Conservation (phyloP, 176 grass and related monocot species). For the Carex parvula region DNA sequence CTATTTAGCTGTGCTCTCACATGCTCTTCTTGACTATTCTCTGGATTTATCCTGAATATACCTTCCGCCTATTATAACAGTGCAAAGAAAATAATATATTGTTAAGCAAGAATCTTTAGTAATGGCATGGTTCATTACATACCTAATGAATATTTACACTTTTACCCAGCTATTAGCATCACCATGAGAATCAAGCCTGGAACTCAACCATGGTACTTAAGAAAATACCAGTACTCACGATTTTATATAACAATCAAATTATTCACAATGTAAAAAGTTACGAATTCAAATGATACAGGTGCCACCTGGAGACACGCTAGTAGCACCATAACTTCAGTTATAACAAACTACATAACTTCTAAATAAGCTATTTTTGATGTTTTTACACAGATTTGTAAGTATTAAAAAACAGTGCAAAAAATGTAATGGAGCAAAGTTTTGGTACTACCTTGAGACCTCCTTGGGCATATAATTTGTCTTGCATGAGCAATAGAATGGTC, state of each 20-base stretch:
- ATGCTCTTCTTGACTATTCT: conserved; percentile 89
- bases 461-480: conserved; percentile 77
- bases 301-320: neutral
- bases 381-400: neutral
- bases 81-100: neutral
- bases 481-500: conserved; percentile 85
- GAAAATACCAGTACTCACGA: neutral
- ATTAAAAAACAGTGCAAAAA: neutral
- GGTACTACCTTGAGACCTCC: conserved; percentile 62
- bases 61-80: conserved; percentile 59
- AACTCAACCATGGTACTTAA: neutral
- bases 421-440: neutral
- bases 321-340: neutral
- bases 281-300: neutral
- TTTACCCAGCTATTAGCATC: neutral
- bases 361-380: neutral
- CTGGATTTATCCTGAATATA: conserved; percentile 85
- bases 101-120: neutral
- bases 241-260: neutral
- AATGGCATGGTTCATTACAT: neutral
- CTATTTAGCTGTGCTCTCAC: conserved; percentile 75
- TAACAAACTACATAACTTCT: neutral
- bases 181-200: too few relatives aligned
- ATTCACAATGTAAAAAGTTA: neutral
- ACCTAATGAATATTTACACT: neutral